Base-by-base conservation (phyloP, 139 green algal species). In the Chlorella vulgaris region DNA sequence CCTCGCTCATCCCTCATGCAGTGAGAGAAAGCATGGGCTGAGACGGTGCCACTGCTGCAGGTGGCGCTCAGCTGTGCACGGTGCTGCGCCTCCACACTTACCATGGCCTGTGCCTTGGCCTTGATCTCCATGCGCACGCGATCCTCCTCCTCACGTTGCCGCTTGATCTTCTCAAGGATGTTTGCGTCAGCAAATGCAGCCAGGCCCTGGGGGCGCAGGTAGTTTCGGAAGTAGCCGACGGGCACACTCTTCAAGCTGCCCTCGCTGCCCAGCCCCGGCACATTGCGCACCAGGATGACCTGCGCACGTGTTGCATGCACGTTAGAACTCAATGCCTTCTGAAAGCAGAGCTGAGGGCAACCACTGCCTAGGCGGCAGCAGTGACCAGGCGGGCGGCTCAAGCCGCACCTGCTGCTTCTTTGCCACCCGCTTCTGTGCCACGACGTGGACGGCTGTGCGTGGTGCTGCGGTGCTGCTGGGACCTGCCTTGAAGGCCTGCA, bases 181-280 rank as follows among this genome's bases (percentile, higher is more conserved):
- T 51, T 71, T 5, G 88, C 75, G 53, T 86, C 95, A 65, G 95
- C 95, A 33, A 90, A 82, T 65, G 91, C 87, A 0, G 95, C 95
- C 55, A 93, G 83, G 62, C 86, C 81, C 28, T 92, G 84, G 7
- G 78, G 78, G 36, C 71, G 80, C 84, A 98, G 86, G 86, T 89
- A 98, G 88, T 98, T 98, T 63, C 95, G 88, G 84, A 90, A 97
- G 92, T 92, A 99, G 42, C 95, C 95, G 26, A 90, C 81, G 2
- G 92, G 89, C 29, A 99, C 95, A 28, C 69, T 87, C 60, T 93
- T 79, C 28, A 98, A 81, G 68, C 95, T 75, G 39, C 94, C 94
- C 71, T 88, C 77, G 19, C 67, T 83, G 62, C 94, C 94, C 36
- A 97, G 40, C 40, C 85, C 87, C 24, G 81, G 65, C 31, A 94